These are phyloP conservation scores for Fusarium pseudoanthophilum DNA, from an alignment of 2,329 filamentous ascomycete species.

Conservation along the genomic window DNA sequence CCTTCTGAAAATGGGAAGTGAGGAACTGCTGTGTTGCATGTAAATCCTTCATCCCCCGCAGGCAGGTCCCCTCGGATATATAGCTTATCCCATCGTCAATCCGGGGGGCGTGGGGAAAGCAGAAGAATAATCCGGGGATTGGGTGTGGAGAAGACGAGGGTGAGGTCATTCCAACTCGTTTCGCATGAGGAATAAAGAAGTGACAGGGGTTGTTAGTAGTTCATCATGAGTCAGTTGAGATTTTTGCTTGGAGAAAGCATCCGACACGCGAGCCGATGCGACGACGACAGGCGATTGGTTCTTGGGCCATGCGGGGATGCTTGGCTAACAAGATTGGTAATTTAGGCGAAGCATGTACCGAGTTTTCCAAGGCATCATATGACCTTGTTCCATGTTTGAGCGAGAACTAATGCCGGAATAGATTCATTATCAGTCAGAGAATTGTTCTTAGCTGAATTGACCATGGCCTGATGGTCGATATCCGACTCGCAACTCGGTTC, in stretches of 20 bases:
- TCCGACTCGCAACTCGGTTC: neutral
- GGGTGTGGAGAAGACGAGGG: constrained; percentile 24
- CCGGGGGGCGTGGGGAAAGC: constrained; percentile 39
- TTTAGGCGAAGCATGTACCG: constrained; percentile 2
- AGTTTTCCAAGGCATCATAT: neutral
- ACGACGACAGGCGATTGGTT: constrained; percentile 39
- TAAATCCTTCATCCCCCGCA: constrained; percentile 3
- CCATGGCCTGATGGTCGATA: neutral
- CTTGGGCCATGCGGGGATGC: constrained; percentile 10
- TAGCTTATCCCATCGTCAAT: constrained; percentile 34
- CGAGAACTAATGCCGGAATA: neutral
- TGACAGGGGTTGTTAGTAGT: neutral
- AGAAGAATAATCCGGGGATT: constrained; percentile 40
- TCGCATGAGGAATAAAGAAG: neutral
- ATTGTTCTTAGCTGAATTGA: neutral
- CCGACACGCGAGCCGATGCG: constrained; percentile 47
- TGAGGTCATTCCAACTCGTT: constrained; percentile 18
- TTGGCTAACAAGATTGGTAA: constrained; percentile 1
- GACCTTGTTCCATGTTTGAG: neutral
- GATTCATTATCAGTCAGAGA: neutral
- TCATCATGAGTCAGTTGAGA: constrained; percentile 7
- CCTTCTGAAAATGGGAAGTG: neutral
- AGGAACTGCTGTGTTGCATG: neutral
- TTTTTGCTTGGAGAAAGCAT: constrained; percentile 12
- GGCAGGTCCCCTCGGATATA: constrained; percentile 33